Conservation (phyloP, 768 basidiomycete species). For the Sarcodon aspratus region DNA sequence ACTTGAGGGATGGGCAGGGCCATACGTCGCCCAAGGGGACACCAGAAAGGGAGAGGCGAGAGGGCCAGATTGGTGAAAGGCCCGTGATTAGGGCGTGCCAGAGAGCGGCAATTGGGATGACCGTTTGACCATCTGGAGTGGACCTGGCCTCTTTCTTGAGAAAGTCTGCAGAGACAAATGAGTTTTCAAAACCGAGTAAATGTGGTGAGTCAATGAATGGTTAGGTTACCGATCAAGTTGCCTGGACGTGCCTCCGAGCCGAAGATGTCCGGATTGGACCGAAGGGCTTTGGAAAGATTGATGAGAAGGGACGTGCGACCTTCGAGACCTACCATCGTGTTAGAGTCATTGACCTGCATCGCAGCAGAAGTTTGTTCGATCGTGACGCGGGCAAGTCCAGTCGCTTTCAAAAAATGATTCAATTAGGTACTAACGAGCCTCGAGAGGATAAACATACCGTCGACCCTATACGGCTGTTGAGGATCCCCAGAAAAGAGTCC, state of each 20-base stretch:
- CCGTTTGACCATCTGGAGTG: conserved; percentile 19
- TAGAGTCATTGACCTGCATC: conserved; percentile 70
- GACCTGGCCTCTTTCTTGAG: conserved; percentile 43
- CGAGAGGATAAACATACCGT: conserved; percentile 38
- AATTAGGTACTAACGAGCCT: background rate
- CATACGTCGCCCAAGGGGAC: conserved; percentile 87
- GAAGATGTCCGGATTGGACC: conserved; percentile 55
- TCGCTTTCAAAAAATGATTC: conserved; percentile 31
- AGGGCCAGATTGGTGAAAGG: conserved; percentile 83
- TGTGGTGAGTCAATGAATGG: conserved; percentile 1
- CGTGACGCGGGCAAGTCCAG: conserved; percentile 56
- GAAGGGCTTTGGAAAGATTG: conserved; percentile 64
- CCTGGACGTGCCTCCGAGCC: conserved; percentile 69
- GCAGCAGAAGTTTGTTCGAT: conserved; percentile 44
- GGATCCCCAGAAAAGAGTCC: conserved; percentile 72
- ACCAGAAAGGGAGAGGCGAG: conserved; percentile 53
- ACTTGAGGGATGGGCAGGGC: conserved; percentile 55
- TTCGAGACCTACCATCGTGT: conserved; percentile 86
- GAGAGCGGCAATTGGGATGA: conserved; percentile 64
- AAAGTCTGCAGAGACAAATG: conserved; percentile 37
- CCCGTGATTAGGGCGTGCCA: conserved; percentile 80
- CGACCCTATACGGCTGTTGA: conserved; percentile 58
- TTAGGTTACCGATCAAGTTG: conserved; percentile 57
- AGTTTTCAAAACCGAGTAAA: background rate
- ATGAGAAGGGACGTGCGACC: conserved; percentile 73